phyloP scores from a whole-genome alignment of 352 stramenopile species.

The Phytophthora sojae region DNA sequence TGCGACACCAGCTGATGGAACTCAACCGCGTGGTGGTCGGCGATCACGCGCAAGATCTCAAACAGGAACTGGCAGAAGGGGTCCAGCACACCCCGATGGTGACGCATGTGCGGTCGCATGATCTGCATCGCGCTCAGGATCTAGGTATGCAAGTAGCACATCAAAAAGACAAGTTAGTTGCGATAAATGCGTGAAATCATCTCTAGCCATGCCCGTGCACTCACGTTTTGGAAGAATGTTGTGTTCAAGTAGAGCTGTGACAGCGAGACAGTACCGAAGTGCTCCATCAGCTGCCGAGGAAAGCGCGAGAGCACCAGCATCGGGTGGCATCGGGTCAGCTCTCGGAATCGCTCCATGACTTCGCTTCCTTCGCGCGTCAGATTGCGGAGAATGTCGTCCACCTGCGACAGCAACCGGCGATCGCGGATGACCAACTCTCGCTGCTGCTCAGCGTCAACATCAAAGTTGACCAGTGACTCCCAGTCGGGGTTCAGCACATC shows the following conservation, averaged over 20 bases:
- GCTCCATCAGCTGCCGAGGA: constrained; percentile 56
- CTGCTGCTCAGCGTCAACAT: constrained; percentile 14
- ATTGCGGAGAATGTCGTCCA: constrained; percentile 59
- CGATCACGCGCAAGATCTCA: constrained; percentile 72
- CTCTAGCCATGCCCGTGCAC: neutral
- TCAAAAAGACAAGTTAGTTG: neutral
- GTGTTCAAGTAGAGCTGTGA: constrained; percentile 77
- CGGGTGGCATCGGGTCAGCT: constrained; percentile 61
- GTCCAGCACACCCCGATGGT: constrained; percentile 41
- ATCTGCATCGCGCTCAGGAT: constrained; percentile 73
- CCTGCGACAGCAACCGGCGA: constrained; percentile 38
- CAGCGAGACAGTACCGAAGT: constrained; percentile 64
- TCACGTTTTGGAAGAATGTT: constrained; percentile 66
- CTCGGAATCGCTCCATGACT: constrained; percentile 66
- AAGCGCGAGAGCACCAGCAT: constrained; percentile 66
- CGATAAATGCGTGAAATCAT: neutral
- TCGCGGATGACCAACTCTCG: constrained; percentile 28
- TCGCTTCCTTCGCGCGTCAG: constrained; percentile 54
- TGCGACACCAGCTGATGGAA: constrained; percentile 70
- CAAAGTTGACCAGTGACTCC: constrained; percentile 56
- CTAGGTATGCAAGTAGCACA: constrained; percentile 23
- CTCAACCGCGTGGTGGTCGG: constrained; percentile 66
- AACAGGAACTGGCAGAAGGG: constrained; percentile 67
- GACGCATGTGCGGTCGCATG: constrained; percentile 45
- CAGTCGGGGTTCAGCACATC: constrained; percentile 62